These are phyloP conservation scores for Urostyla sp. DNA, from an alignment of 73 alveolate species.

Conservation along the genomic window DNA sequence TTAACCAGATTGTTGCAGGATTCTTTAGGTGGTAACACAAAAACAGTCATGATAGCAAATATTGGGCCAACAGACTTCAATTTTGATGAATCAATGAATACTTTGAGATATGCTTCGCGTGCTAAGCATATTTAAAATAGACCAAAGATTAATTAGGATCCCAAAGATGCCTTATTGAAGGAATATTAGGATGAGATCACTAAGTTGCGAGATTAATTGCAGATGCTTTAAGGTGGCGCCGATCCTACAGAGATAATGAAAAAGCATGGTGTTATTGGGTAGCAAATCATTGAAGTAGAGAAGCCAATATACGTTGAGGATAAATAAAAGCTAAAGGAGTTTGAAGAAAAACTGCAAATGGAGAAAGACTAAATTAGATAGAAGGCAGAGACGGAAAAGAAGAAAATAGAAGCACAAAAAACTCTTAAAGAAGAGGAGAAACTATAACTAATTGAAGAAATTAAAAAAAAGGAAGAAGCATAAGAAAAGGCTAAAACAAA, in stretches of 20 bases:
- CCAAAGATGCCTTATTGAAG: conserved; percentile 96
- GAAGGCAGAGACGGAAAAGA: conserved; percentile 63
- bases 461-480: conserved; percentile 83
- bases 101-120: conserved; percentile 96
- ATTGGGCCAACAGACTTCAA: conserved; percentile 98
- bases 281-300: conserved; percentile 81
- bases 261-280: conserved; percentile 56
- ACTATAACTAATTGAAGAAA: conserved; percentile 76
- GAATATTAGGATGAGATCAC: conserved; percentile 95
- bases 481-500: conserved; percentile 87
- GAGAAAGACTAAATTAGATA: conserved; percentile 62
- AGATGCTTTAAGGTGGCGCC: conserved; percentile 83
- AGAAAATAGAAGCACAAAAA: conserved; percentile 59
- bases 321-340: conserved; percentile 73
- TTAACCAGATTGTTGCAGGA: conserved; percentile 93
- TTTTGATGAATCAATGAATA: conserved; percentile 95
- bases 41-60: conserved; percentile 98
- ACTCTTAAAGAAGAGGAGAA: conserved; percentile 91
- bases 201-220: conserved; percentile 87
- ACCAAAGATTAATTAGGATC: conserved; percentile 97
- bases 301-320: conserved; percentile 68
- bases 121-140: conserved; percentile 96
- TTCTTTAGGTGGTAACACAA: conserved; percentile 98
- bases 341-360: conserved; percentile 66
- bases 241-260: conserved; percentile 74